Evolutionary conservation across 139 green algal species (phyloP).

Genomic region (Pseudopediastrum boryanum): DNA sequence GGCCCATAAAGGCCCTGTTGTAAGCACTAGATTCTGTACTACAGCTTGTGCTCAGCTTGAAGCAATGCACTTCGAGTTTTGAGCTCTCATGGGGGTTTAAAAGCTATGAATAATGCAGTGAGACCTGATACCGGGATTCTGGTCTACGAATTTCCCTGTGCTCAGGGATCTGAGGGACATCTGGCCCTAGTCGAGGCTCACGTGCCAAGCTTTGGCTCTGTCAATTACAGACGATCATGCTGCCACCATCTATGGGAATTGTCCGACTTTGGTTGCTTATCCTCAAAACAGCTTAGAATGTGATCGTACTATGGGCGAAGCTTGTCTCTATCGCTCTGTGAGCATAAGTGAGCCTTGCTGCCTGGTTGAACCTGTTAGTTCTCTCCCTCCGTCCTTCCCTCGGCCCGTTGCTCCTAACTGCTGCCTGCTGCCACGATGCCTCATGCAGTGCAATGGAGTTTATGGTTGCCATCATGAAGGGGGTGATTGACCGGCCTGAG

Average conservation of each 20-base stretch:
- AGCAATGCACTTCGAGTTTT: no score
- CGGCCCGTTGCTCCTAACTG: background rate
- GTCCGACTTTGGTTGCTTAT: background rate
- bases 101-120: no score
- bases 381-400: background rate
- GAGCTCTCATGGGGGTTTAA: no score
- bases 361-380: no score
- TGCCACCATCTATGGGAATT: background rate
- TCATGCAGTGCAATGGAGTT: conserved; percentile 86
- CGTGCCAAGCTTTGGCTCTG: no score
- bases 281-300: background rate
- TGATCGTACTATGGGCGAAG: background rate
- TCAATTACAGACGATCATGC: background rate
- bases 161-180: no score
- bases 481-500: conserved; percentile 44
- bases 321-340: background rate
- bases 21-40: no score
- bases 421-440: conserved; percentile 36
- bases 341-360: background rate
- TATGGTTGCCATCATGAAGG: conserved; percentile 60
- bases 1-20: no score
- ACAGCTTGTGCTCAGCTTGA: background rate
- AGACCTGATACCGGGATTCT: no score
- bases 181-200: no score
- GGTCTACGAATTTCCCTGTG: no score